Percentiles rank a stretch among this genome's conserved stretches.
phyloP scores from a whole-genome alignment of 139 green algal species.

The Deuterostichococcus epilithicus region DNA sequence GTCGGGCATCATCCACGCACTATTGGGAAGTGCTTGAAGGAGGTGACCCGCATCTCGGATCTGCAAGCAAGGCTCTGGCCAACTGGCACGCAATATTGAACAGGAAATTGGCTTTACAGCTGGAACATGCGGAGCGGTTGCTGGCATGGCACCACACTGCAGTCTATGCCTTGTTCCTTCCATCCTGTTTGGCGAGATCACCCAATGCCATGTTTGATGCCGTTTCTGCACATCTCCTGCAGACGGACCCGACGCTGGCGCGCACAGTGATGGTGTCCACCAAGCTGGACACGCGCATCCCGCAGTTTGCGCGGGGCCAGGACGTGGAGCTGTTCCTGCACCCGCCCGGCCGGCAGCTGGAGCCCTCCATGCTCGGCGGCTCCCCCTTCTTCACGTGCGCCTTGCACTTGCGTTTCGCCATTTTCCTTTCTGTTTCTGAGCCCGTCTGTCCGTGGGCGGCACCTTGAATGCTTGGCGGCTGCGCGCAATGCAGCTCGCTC shows the following conservation, averaged over 20 bases:
- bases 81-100: too few species aligned
- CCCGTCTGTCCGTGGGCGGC: too few species aligned
- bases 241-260: conserved; percentile 82
- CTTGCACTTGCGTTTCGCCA: neutral
- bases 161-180: neutral
- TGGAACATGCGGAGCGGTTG: too few species aligned
- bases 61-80: too few species aligned
- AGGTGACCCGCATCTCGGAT: too few species aligned
- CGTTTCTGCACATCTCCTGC: neutral
- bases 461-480: neutral
- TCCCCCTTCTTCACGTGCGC: conserved; percentile 89
- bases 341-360: conserved; percentile 59
- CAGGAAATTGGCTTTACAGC: too few species aligned
- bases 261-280: conserved; percentile 93
- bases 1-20: too few species aligned
- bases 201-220: neutral
- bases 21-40: too few species aligned
- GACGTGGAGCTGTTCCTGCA: conserved; percentile 91
- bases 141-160: too few species aligned
- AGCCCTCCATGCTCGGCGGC: conserved; percentile 78
- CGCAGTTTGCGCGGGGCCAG: conserved; percentile 77
- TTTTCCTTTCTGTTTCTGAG: neutral
- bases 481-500: neutral
- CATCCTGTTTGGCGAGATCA: neutral
- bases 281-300: conserved; percentile 94